Evolutionary conservation across 176 grass and related monocot genomes (phyloP), one percentile per base, ranked within the genome.

Genomic region (Bonia amplexicaulis): DNA sequence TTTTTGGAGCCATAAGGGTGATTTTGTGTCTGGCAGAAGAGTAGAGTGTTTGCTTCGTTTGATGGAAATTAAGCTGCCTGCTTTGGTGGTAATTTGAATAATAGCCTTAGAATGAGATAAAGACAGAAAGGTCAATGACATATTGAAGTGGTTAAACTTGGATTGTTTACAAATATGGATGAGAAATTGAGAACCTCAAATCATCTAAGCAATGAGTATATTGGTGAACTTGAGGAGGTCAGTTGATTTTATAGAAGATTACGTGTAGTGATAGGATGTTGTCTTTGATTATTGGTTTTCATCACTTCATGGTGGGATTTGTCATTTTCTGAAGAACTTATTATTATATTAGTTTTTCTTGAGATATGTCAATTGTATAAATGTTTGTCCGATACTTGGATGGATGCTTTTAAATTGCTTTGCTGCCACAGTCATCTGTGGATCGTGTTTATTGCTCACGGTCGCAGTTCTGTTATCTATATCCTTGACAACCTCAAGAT

Each of bases 401-500:
- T 82, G 23, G 7, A 58, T 60, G 78, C 26, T 85, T 44, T 44
- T 44, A 44, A 88, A 90, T 45, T 8, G 27, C 19, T 41, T 81
- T 22, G 49, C 27, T 55, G 41, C 23, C 5, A 63, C 72, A 33
- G 61, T 49, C 54, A 64, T 15, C 25, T 41, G 23, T 71, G 55
- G 19, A 27, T 53, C 8, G 26, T 73, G 41, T 80, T 63, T 71
- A 14, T 86, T 72, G 59, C 29, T 66, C 44, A 68, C 19, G 69
- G 63, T 77, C 57, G 45, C 29, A 10, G 27, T 20, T 61, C 1
- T 39, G 59, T 85, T 68, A 55, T 52, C 7, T 67, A 55, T 89
- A 70, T 73, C 79, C 74, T 80, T 92, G 45, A 92, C 87, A 71
- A 77, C 17, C 33, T 46, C 25, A 88, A 93, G 89, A 93, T 93